phyloP scores from a whole-genome alignment of 148 eudicot species.

The Rhododendron vialii region DNA sequence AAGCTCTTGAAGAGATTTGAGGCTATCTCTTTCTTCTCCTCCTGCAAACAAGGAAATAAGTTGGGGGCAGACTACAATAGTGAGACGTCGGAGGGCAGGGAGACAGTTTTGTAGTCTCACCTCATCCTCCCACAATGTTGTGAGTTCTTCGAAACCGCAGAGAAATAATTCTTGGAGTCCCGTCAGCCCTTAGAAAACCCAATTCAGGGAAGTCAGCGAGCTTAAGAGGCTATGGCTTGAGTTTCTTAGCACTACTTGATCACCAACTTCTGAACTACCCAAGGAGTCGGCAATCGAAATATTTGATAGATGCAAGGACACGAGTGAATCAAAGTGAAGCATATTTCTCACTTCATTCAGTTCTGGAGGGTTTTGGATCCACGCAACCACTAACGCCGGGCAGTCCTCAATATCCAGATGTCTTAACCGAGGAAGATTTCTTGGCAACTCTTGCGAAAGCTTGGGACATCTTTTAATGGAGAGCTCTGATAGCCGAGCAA shows the following conservation, averaged over 20 bases:
- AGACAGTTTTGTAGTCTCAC: neutral
- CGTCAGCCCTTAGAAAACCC: neutral
- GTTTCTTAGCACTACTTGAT: neutral
- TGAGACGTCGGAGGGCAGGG: neutral
- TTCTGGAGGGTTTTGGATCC: neutral
- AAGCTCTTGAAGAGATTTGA: neutral
- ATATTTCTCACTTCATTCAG: neutral
- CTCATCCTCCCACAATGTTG: neutral
- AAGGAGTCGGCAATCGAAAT: neutral
- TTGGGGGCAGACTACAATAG: fast-evolving
- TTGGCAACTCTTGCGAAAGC: neutral
- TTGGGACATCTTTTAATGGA: constrained; percentile 12
- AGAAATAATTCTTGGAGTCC: neutral
- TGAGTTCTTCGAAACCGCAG: neutral
- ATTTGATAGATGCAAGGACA: neutral
- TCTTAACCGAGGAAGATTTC: neutral
- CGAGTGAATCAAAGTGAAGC: neutral
- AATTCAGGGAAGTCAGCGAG: neutral
- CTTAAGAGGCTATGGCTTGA: neutral
- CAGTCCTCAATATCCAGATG: neutral
- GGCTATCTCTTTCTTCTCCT: neutral
- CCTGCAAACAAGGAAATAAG: neutral
- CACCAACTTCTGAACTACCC: neutral
- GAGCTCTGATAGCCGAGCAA: constrained; percentile 7
- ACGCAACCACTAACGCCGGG: neutral